These are phyloP conservation scores for Gaillardinia entomophila DNA, from an alignment of 805 yeast genomes.

Conservation along the genomic window DNA sequence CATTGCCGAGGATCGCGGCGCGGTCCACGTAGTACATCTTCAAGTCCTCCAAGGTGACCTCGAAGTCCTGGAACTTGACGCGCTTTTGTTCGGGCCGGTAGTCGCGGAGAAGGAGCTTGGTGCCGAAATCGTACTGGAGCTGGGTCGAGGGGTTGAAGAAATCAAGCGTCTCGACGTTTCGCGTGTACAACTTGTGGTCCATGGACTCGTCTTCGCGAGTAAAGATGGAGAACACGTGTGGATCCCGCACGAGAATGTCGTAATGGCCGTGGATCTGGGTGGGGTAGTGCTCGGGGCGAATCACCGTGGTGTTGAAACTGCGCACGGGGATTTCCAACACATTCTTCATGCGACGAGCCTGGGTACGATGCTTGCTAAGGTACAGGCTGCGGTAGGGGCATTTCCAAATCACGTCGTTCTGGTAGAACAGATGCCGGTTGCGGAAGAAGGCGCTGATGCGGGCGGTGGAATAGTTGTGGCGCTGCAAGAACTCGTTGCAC, in stretches of 20 bases:
- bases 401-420: slow-evolving; percentile 12
- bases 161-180: slow-evolving; percentile 21
- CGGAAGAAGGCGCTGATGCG: slow-evolving; percentile 18
- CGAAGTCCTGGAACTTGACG: neutral
- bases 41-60: slow-evolving; percentile 8
- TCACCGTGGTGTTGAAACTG: slow-evolving; percentile 4
- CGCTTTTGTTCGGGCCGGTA: slow-evolving; percentile 14
- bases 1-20: neutral
- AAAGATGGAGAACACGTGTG: slow-evolving; percentile 6
- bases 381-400: slow-evolving; percentile 5
- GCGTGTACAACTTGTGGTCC: slow-evolving; percentile 12
- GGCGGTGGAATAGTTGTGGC: slow-evolving; percentile 19
- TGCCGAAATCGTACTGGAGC: slow-evolving; percentile 19
- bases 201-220: slow-evolving; percentile 17
- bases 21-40: slow-evolving; percentile 14
- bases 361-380: slow-evolving; percentile 2
- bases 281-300: slow-evolving; percentile 8
- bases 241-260: slow-evolving; percentile 1
- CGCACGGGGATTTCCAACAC: slow-evolving; percentile 4
- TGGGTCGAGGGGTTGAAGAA: slow-evolving; percentile 13
- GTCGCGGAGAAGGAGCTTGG: slow-evolving; percentile 18
- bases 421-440: slow-evolving; percentile 12
- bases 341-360: slow-evolving; percentile 9
- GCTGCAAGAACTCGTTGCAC: slow-evolving; percentile 12
- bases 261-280: slow-evolving; percentile 2